A percentile compares a stretch with the other conserved stretches of the same genome.
Evolutionary conservation across 202 grass and related monocot species (phyloP).

Genomic region (Musa balbisiana): DNA sequence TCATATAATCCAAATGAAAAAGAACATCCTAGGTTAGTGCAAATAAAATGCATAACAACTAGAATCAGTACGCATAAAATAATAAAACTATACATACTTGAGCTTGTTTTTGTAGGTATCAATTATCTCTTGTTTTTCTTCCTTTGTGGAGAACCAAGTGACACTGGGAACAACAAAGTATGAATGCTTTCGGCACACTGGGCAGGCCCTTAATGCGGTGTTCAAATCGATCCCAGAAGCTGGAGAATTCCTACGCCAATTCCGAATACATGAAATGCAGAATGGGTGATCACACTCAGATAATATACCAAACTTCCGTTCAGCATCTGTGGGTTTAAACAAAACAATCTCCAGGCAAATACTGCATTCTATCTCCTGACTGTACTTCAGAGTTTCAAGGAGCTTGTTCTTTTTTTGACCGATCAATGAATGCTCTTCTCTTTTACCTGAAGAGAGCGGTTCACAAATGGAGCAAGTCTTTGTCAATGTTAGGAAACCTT

Average conservation of each 20-base stretch:
- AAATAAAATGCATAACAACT: slow-evolving; percentile 1
- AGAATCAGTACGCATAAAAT: background rate
- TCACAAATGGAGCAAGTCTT: slow-evolving; percentile 49
- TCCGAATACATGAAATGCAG: slow-evolving; percentile 83
- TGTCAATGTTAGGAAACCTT: slow-evolving; percentile 53
- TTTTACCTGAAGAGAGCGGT: slow-evolving; percentile 45
- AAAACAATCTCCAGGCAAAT: slow-evolving; percentile 77
- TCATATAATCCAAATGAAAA: background rate
- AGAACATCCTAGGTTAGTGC: background rate
- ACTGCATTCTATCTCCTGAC: slow-evolving; percentile 76
- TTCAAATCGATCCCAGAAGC: slow-evolving; percentile 70
- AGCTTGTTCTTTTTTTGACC: slow-evolving; percentile 57
- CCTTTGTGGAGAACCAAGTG: slow-evolving; percentile 68
- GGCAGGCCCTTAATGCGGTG: slow-evolving; percentile 71
- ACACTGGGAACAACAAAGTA: slow-evolving; percentile 82
- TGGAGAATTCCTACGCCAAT: slow-evolving; percentile 79
- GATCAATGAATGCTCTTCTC: slow-evolving; percentile 42
- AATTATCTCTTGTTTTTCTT: slow-evolving; percentile 79
- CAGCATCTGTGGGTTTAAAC: slow-evolving; percentile 53
- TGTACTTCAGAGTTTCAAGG: slow-evolving; percentile 55
- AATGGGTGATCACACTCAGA: slow-evolving; percentile 89
- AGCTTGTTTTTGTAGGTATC: slow-evolving; percentile 79
- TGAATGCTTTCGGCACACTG: slow-evolving; percentile 61
- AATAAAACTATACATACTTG: slow-evolving; percentile 38
- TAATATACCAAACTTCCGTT: slow-evolving; percentile 75